Base-by-base conservation (phyloP, 2,329 filamentous ascomycete species). In the Hypoxylon sp. region DNA sequence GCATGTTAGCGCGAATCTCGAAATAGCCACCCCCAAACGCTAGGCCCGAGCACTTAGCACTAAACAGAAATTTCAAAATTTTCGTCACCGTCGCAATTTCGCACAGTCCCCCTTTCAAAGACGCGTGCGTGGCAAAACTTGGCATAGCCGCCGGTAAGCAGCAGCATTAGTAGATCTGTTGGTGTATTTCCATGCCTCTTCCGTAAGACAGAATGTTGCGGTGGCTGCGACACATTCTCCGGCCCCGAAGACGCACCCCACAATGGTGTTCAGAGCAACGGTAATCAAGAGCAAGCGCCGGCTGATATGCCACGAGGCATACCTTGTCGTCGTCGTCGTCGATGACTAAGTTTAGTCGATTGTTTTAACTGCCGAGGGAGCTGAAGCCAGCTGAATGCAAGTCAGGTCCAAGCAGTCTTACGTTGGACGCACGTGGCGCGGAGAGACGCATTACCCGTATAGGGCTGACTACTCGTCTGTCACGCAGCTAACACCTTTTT, bases 401-500 rank as follows among this genome's bases (percentile, higher is more conserved):
- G 52, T 34, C 11, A 12, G 11, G 30, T 32, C 30, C 7, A 32
- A 32, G 30, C 25, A 23, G 47, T 68, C 57, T 69, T 59, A 69
- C 66, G 63, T 66, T 60, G 52, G 62, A 62, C 55, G 37, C 65
- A 68, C 65, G 65, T 68, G 65, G 65, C 65, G 34, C 34, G 58
- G 62, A 48, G 37, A 30, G 41, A 63, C 48, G 66, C 58, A 61
- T 5, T n/a, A 55, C 39, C 58, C 62, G 65, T 65, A 68, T 68
- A 68, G 54, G 65, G 65, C 65, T 68, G 61, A 65, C 65, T 16
- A 19, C 9, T 29, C 16, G 30, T n/a, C 34, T 47, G 21, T 37
- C 19, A 25, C 19, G 12, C 55, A 55, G 43, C 45, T 37, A 34
- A 14, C 6, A 29, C n/a, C 19, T 34, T 34, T 58, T 43, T 34